Conservation (phyloP, 176 grass and related monocot genomes). For the Pontederia crassipes region DNA sequence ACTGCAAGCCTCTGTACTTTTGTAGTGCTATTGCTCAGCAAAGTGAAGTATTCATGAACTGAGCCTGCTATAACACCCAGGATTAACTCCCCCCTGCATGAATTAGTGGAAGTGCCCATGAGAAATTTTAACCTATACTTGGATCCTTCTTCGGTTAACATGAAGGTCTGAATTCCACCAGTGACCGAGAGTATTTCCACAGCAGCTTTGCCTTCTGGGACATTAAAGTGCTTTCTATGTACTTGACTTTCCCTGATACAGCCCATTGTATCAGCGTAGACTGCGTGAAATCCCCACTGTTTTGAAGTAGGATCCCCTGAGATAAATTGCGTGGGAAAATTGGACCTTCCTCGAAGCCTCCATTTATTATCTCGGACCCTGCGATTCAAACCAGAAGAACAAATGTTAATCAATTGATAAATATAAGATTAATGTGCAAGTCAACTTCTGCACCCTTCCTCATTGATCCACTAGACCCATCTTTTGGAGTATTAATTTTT, state of each 20-base stretch:
- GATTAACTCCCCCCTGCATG: neutral
- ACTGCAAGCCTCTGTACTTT: neutral
- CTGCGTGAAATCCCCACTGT: neutral
- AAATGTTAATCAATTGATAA: too few relatives aligned
- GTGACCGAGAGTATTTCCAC: neutral
- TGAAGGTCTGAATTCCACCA: neutral
- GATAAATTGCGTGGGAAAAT: neutral
- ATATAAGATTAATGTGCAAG: too few relatives aligned
- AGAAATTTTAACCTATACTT: neutral
- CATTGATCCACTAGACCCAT: too few relatives aligned
- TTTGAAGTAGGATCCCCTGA: neutral
- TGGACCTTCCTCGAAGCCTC: neutral
- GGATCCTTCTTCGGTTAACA: neutral
- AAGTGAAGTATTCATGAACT: neutral
- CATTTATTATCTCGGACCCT: neutral
- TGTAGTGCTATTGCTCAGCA: neutral
- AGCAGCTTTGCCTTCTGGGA: neutral
- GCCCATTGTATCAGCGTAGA: neutral
- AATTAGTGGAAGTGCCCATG: neutral
- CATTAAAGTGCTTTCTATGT: neutral
- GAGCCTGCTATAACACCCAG: neutral
- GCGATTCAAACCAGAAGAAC: neutral
- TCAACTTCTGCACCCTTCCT: too few relatives aligned
- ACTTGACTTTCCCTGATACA: neutral
- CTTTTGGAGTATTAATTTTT: too few relatives aligned